Percentiles rank a stretch among this genome's conserved stretches.
Conservation (phyloP, 1,284 basidiomycete species). For the Apiotrichum laibachii region DNA sequence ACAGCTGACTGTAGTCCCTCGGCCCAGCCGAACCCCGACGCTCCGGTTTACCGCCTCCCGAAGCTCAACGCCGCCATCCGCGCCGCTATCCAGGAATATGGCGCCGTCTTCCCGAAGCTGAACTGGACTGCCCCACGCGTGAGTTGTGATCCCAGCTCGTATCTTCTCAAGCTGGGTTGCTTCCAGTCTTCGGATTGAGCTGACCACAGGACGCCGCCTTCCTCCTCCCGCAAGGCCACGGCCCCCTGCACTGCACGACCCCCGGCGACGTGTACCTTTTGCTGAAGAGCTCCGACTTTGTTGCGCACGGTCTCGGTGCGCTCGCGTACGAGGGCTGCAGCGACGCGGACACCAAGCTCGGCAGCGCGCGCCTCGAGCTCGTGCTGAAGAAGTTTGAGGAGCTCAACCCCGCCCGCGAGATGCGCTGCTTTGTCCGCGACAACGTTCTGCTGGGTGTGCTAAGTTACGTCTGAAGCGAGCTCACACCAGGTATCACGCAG, state of each 20-base stretch:
- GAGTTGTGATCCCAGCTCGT: slow-evolving; percentile 22
- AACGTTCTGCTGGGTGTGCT: slow-evolving; percentile 7
- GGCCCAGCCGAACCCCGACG: background rate
- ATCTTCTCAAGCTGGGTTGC: background rate
- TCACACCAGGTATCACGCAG: slow-evolving; percentile 69
- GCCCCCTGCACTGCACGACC: slow-evolving; percentile 78
- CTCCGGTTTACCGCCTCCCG: slow-evolving; percentile 58
- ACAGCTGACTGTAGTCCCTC: background rate
- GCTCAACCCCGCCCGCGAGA: slow-evolving; percentile 75
- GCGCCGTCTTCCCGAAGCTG: slow-evolving; percentile 87
- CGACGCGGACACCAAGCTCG: slow-evolving; percentile 2
- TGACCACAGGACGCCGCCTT: slow-evolving; percentile 76
- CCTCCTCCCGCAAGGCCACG: slow-evolving; percentile 73
- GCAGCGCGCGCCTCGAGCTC: slow-evolving; percentile 64
- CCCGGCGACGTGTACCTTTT: slow-evolving; percentile 89
- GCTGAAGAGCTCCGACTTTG: slow-evolving; percentile 89
- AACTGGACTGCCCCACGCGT: slow-evolving; percentile 90
- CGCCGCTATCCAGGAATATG: slow-evolving; percentile 63
- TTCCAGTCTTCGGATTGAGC: background rate
- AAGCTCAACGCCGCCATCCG: slow-evolving; percentile 73
- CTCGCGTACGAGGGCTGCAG: slow-evolving; percentile 44
- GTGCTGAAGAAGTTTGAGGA: slow-evolving; percentile 88
- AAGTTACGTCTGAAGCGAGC: background rate
- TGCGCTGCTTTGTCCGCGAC: slow-evolving; percentile 78
- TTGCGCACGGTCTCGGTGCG: slow-evolving; percentile 73